A percentile compares a stretch with the other conserved stretches of the same genome.
Conservation (phyloP, 192 early-diverging fungal genomes). For the Borealophlyctis nickersoniae region DNA sequence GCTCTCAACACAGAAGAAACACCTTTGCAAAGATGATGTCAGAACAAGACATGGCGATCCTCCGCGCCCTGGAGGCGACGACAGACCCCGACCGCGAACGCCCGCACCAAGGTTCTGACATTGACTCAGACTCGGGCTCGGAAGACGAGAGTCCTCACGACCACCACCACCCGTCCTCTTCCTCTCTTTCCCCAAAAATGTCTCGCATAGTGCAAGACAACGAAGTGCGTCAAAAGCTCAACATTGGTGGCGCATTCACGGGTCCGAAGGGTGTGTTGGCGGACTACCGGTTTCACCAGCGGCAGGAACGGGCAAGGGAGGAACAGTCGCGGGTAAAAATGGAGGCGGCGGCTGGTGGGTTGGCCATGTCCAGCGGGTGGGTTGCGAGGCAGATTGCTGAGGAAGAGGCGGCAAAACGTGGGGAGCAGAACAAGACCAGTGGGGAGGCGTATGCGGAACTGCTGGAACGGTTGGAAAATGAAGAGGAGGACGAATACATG, state of each 20-base stretch:
- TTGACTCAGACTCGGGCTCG: constrained; percentile 22
- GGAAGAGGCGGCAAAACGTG: constrained; percentile 32
- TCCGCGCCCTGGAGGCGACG: not conserved
- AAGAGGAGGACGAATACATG: constrained; percentile 42
- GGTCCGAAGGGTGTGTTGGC: constrained; percentile 57
- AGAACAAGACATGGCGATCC: not conserved
- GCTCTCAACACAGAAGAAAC: too few relatives aligned
- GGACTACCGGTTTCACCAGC: constrained; percentile 51
- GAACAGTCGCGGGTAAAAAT: constrained; percentile 14
- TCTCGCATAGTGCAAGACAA: constrained; percentile 24
- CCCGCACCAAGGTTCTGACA: not conserved
- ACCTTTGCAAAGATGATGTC: constrained; percentile 3
- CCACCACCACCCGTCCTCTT: not conserved
- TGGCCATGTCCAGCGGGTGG: constrained; percentile 48
- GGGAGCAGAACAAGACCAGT: constrained; percentile 7
- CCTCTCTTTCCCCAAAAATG: constrained; percentile 13
- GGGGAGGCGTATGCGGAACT: constrained; percentile 38
- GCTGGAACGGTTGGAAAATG: constrained; percentile 27
- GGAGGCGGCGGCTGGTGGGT: constrained; percentile 15
- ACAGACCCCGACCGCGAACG: not conserved
- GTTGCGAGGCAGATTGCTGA: constrained; percentile 42
- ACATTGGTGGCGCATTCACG: constrained; percentile 46
- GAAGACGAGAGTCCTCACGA: constrained; percentile 10
- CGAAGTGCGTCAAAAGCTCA: constrained; percentile 34
- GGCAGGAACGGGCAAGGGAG: constrained; percentile 44